A percentile compares a stretch with the other conserved stretches of the same genome.
Evolutionary conservation across 2,329 filamentous ascomycete genomes (phyloP).

Genomic region (Myriangium duriaei): DNA sequence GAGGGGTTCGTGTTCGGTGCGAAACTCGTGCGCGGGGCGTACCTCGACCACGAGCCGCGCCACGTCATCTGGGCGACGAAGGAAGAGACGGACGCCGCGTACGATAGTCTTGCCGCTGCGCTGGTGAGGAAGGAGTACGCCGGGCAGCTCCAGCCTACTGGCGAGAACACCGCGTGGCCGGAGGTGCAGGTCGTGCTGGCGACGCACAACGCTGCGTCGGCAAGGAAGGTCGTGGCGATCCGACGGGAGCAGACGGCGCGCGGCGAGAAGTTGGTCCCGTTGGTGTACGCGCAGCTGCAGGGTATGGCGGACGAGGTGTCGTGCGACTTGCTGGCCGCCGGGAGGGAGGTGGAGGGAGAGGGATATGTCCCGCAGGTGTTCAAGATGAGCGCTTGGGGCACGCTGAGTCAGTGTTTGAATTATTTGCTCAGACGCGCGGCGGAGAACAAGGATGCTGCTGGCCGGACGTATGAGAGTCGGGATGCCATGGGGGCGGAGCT

Average conservation of each 20-base stretch:
- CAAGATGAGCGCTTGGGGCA: conserved; percentile 47
- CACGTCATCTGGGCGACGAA: conserved; percentile 42
- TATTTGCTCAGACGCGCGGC: conserved; percentile 49
- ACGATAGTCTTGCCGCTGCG: conserved; percentile 57
- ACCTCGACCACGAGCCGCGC: conserved; percentile 39
- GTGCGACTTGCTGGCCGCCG: conserved; percentile 35
- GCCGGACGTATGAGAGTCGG: conserved; percentile 40
- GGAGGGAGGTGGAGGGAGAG: conserved; percentile 22
- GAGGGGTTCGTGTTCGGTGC: conserved; percentile 41
- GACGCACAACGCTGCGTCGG: conserved; percentile 67
- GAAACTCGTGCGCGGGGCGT: conserved; percentile 47
- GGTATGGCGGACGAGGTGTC: conserved; percentile 95
- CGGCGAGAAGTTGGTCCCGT: conserved; percentile 32
- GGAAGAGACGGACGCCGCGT: conserved; percentile 45
- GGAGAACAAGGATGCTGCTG: conserved; percentile 50
- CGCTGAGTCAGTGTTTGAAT: conserved; percentile 62
- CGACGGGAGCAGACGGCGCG: conserved; percentile 33
- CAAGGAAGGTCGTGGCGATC: conserved; percentile 41
- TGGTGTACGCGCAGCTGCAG: conserved; percentile 67
- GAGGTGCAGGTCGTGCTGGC: conserved; percentile 56
- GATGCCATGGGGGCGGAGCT: conserved; percentile 41
- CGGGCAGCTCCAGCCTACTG: conserved; percentile 35
- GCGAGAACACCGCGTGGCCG: conserved; percentile 25
- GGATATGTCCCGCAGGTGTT: conserved; percentile 36
- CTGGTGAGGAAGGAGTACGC: conserved; percentile 55